These are phyloP conservation scores for Arthroderma uncinatum DNA, from an alignment of 2,329 filamentous ascomycete species.

Conservation along the genomic window DNA sequence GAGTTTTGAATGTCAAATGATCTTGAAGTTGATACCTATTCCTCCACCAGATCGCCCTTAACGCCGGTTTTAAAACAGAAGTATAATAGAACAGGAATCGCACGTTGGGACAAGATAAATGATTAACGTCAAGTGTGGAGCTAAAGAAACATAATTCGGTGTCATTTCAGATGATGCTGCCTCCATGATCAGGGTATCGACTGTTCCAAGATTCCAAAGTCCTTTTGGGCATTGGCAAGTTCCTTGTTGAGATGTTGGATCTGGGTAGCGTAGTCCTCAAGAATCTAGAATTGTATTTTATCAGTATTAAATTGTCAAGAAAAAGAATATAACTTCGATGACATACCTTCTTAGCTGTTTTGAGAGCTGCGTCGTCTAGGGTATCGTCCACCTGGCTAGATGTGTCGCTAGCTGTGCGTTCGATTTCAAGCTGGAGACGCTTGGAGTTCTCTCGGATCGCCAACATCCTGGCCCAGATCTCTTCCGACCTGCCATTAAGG, in stretches of 20 bases:
- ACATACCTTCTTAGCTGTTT: conserved; percentile 49
- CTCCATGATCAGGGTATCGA: conserved; percentile 11
- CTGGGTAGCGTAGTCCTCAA: conserved; percentile 41
- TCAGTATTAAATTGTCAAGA: conserved; percentile 11
- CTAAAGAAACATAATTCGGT: background rate
- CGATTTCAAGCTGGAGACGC: conserved; percentile 49
- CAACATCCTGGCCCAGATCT: conserved; percentile 58
- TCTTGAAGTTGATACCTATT: background rate
- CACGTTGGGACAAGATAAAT: background rate
- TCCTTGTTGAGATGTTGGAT: conserved; percentile 51
- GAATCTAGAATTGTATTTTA: conserved; percentile 32
- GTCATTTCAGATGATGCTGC: background rate
- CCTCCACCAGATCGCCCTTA: background rate
- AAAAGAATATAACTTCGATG: background rate
- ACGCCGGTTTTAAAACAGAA: background rate
- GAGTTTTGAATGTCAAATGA: background rate
- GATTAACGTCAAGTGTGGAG: background rate
- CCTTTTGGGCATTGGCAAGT: conserved; percentile 47
- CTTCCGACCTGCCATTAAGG: conserved; percentile 49
- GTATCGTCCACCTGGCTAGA: conserved; percentile 34
- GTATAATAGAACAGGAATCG: background rate
- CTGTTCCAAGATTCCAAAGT: conserved; percentile 47
- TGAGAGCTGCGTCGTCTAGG: conserved; percentile 48
- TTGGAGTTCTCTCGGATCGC: conserved; percentile 49
- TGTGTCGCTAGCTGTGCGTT: conserved; percentile 39